A percentile compares a stretch with the other conserved stretches of the same genome.
These are phyloP conservation scores for Xerocomellus amylosporus DNA, from an alignment of 768 basidiomycete genomes.

Conservation along the genomic window DNA sequence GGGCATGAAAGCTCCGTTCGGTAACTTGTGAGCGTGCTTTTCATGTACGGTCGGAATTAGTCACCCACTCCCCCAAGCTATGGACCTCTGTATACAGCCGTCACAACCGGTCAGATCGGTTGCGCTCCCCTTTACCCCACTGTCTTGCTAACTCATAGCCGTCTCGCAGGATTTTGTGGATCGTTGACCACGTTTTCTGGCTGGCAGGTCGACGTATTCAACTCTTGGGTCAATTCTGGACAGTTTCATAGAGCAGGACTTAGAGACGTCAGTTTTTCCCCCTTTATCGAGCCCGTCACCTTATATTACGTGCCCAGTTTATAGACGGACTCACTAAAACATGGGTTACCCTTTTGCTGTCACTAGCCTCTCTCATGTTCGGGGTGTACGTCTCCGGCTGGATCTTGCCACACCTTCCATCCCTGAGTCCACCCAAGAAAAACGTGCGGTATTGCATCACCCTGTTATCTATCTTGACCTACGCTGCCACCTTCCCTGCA, in stretches of 20 bases:
- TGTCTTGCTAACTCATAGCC: background rate
- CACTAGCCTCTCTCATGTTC: conserved; percentile 72
- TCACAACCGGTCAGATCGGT: conserved; percentile 68
- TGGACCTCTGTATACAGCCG: conserved; percentile 80
- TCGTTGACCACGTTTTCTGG: conserved; percentile 95
- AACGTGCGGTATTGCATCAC: conserved; percentile 50
- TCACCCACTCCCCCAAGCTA: conserved; percentile 50
- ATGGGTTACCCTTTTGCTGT: conserved; percentile 72
- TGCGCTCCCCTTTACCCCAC: background rate
- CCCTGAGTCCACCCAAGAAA: conserved; percentile 41
- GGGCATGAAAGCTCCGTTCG: conserved; percentile 68
- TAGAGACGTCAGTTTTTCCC: conserved; percentile 54
- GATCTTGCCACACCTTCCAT: conserved; percentile 41
- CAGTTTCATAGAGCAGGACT: conserved; percentile 59
- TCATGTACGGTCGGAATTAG: conserved; percentile 3
- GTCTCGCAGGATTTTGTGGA: conserved; percentile 78
- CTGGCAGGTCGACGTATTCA: conserved; percentile 89
- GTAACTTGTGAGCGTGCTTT: conserved; percentile 58
- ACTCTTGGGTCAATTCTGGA: conserved; percentile 74
- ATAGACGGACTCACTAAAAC: conserved; percentile 84
- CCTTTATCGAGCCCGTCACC: background rate
- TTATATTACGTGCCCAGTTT: conserved; percentile 47
- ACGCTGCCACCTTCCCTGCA: conserved; percentile 71
- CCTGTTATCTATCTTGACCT: conserved; percentile 57
- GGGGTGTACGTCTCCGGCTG: conserved; percentile 61